phyloP scores from a whole-genome alignment of 495 filamentous ascomycete genomes.

The Xylaria venustula region DNA sequence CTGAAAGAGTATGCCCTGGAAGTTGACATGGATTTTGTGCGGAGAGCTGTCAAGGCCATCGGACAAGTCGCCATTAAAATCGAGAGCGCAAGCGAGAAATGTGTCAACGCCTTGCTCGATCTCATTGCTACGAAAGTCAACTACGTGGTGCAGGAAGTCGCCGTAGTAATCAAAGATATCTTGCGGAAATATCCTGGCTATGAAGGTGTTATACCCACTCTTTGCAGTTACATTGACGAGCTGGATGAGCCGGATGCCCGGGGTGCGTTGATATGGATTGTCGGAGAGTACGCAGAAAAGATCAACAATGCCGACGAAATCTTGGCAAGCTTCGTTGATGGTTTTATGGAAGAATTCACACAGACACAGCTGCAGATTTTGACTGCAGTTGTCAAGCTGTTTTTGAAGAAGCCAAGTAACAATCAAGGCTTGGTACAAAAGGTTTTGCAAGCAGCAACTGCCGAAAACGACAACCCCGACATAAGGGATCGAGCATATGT shows the following conservation, averaged over 20 bases:
- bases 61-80: slow-evolving; percentile 99
- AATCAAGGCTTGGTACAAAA: slow-evolving; percentile 89
- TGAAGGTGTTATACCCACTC: slow-evolving; percentile 93
- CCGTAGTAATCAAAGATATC: slow-evolving; percentile 98
- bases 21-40: slow-evolving; percentile 98
- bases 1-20: slow-evolving; percentile 96
- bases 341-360: slow-evolving; percentile 89
- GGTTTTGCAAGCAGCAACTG: slow-evolving; percentile 86
- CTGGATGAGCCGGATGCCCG: slow-evolving; percentile 91
- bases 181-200: slow-evolving; percentile 97
- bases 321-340: slow-evolving; percentile 79
- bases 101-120: slow-evolving; percentile 90
- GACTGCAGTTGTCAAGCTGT: slow-evolving; percentile 94
- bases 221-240: slow-evolving; percentile 96
- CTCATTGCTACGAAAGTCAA: slow-evolving; percentile 96
- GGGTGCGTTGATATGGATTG: slow-evolving; percentile 95
- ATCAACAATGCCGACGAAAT: slow-evolving; percentile 97
- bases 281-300: slow-evolving; percentile 98
- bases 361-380: slow-evolving; percentile 95
- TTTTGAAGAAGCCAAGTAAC: slow-evolving; percentile 89
- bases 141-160: slow-evolving; percentile 97
- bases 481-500: slow-evolving; percentile 96
- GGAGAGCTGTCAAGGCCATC: slow-evolving; percentile 89
- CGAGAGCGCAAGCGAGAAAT: slow-evolving; percentile 87
- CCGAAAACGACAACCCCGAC: slow-evolving; percentile 95